Base-by-base conservation (phyloP, 139 green algal species). In the Pleodorina starrii region DNA sequence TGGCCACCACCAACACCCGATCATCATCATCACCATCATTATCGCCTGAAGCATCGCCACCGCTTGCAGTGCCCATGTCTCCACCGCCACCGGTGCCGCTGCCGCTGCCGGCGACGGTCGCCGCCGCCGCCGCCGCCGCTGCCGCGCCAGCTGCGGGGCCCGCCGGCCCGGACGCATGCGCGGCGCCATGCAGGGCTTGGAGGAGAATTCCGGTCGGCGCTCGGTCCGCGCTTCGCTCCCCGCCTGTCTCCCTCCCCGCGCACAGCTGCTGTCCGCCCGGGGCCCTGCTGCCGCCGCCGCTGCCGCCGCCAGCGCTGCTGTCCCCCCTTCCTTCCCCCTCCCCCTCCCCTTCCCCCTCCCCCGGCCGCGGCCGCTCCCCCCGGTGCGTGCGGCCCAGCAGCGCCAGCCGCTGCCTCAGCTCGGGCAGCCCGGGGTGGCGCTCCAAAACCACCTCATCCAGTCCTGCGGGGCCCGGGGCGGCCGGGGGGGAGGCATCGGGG, bases 381-480 rank as follows among this genome's bases (percentile, higher is more conserved):
- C 6, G 48, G 46, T 68, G 76, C 29, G 46, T 16, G n/a, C 14
- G 25, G 0, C 60, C 82, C 82, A 88, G 36, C 16, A 42, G n/a
- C 6, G 29, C 82, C 82, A 88, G 63, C 44, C 66, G 82, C 21
- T 19, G 66, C 44, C 71, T 17, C 82, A 88, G 66, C 5, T 79
- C 82, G 0, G n/a, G 10, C 35, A 88, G 66, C 10, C 63, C 44
- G 0, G 82, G 66, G n/a, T 25, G 44, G 16, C 7, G 63, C 82
- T 80, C 82, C 42, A 79, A 32, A 25, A 40, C 23, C 44, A 88
- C 43, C 63, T 88, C 82, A 23, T 69, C 44, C n/a, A 88, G 44
- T 36, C 32, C 82, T 88, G 82, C 17, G 38, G n/a, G 75, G 11
- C 10, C 5, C 21, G 21, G 54, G 54, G 5, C 14, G 17, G 14